phyloP scores from a whole-genome alignment of 2,329 filamentous ascomycete species.

The Juglanconis juglandina region DNA sequence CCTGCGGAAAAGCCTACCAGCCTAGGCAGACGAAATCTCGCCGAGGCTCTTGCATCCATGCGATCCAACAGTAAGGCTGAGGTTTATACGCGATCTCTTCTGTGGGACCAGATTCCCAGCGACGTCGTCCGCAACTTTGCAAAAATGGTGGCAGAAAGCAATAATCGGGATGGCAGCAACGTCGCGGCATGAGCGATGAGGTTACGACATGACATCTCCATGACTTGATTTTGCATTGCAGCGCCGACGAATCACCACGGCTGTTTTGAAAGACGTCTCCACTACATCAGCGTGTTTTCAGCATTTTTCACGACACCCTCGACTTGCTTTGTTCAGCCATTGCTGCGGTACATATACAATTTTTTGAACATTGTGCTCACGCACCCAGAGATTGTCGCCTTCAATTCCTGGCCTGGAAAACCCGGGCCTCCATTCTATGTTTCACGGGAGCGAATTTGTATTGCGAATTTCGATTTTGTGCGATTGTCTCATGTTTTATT shows the following conservation, averaged over 20 bases:
- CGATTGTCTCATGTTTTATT: constrained; percentile 23
- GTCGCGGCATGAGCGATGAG: constrained; percentile 35
- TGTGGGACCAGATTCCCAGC: constrained; percentile 90
- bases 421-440: constrained; percentile 15
- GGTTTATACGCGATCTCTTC: constrained; percentile 85
- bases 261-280: constrained; percentile 15
- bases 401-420: constrained; percentile 29
- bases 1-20: constrained; percentile 51
- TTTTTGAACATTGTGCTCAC: constrained; percentile 18
- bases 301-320: neutral
- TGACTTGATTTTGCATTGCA: constrained; percentile 17
- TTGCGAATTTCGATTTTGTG: neutral
- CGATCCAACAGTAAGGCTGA: constrained; percentile 74
- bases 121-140: constrained; percentile 92
- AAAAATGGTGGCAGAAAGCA: constrained; percentile 80
- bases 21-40: constrained; percentile 69
- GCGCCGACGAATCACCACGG: constrained; percentile 19
- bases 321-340: constrained; percentile 20
- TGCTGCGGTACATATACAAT: constrained; percentile 11
- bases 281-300: constrained; percentile 23
- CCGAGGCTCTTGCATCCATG: constrained; percentile 77
- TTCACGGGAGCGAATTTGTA: neutral
- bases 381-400: constrained; percentile 22
- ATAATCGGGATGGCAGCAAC: constrained; percentile 40
- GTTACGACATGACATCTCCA: constrained; percentile 19